Evolutionary conservation across 495 filamentous ascomycete genomes (phyloP), one percentile per base, ranked within the genome.

Genomic region (Xylaria palmicola): DNA sequence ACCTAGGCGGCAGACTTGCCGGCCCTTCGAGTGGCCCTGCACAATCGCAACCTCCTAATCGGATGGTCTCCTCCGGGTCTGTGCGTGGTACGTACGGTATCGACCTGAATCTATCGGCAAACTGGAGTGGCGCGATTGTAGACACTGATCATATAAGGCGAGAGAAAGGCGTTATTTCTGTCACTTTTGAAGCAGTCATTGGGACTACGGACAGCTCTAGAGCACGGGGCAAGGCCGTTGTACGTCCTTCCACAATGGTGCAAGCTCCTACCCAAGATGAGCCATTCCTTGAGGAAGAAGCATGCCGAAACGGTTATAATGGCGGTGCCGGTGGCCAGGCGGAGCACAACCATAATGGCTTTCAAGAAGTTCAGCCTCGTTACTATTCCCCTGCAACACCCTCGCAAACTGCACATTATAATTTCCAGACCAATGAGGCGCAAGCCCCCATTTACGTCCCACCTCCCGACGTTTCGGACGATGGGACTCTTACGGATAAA

Each of bases 61-160:
- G 82, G 83, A 55, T 81, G 82, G 51, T 73, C 84, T 58, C 85
- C 79, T 54, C 69, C 48, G 50, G 62, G 41, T 67, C 65, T 10
- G 54, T 68, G 29, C 62, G 26, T 4, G 67, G 62, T 44, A 50
- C 67, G 41, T 68, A 69, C 48, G 82, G 81, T 0, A 60, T 66
- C 50, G 74, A 79, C 62, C 30, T 72, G 39, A 78, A 70, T 59
- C 51, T 65, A 26, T 59, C 66, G 63, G 68, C 62, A 71, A 82
- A 69, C 41, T 92, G 88, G 85, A 85, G 85, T 10, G 86, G 86
- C 3, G 86, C 87, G 62, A 90, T 96, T 60, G 82, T 96, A n/a
- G 91, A 97, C 62, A 98, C 94, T 0, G 90, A 93, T 65, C 82
- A 86, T 51, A 86, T 98, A 15, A 83, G 90, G 45, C 85, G 93